Conservation (phyloP, 2,329 filamentous ascomycete genomes). For the Xylaria sp. region DNA sequence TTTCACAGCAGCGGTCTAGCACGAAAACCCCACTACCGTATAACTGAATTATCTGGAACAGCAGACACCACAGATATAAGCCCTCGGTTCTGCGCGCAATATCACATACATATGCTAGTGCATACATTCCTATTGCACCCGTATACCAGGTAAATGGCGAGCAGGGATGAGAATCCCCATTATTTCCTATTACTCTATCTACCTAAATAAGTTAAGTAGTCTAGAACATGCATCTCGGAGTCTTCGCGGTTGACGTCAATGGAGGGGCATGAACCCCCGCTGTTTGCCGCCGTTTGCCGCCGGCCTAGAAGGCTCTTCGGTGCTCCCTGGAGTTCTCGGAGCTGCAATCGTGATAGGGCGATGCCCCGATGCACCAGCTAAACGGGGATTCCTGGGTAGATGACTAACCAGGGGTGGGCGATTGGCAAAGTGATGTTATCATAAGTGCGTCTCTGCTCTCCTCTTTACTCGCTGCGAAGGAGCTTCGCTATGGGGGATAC, state of each 20-base stretch:
- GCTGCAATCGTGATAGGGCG: conserved; percentile 18
- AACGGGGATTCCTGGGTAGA: not conserved
- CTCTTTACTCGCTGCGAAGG: not conserved
- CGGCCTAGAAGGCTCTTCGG: not conserved
- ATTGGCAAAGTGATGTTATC: conserved; percentile 11
- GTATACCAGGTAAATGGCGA: no score
- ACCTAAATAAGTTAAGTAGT: not conserved
- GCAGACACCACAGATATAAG: no score
- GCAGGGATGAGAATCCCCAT: no score
- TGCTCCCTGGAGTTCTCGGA: conserved; percentile 12
- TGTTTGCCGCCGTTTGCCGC: not conserved
- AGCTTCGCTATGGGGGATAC: not conserved
- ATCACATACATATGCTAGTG: no score
- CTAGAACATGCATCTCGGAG: conserved; percentile 17
- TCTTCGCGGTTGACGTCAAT: conserved; percentile 32
- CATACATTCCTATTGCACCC: no score
- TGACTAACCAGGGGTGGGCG: not conserved
- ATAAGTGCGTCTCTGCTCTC: conserved; percentile 13
- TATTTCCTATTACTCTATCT: not conserved
- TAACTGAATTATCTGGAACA: no score
- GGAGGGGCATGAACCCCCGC: conserved; percentile 14
- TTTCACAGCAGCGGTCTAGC: no score
- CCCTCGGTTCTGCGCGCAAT: no score
- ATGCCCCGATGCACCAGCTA: not conserved
- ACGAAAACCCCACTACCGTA: no score